A percentile compares a stretch with the other conserved stretches of the same genome.
These are phyloP conservation scores for Starmerella tilneyi DNA, from an alignment of 805 yeast genomes.

Conservation along the genomic window DNA sequence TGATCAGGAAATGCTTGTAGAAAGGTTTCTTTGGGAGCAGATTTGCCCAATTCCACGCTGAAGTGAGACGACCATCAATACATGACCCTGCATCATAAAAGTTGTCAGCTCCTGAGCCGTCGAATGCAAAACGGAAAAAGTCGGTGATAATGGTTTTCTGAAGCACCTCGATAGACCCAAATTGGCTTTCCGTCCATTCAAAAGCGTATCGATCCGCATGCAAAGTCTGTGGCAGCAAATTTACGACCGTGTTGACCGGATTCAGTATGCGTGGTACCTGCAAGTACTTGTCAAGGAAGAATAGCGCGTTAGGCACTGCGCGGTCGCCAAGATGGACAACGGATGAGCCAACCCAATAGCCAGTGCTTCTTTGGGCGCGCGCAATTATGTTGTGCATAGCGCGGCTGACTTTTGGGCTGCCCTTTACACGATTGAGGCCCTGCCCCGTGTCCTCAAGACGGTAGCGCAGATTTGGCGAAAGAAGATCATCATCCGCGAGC, in stretches of 20 bases:
- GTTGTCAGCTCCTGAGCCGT: slow-evolving; percentile 77
- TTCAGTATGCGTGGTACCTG: slow-evolving; percentile 70
- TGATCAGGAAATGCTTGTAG: slow-evolving; percentile 48
- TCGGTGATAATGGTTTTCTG: slow-evolving; percentile 39
- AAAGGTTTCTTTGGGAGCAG: slow-evolving; percentile 57
- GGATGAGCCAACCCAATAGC: slow-evolving; percentile 69
- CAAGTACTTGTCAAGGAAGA: slow-evolving; percentile 66
- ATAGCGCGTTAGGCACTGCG: slow-evolving; percentile 73
- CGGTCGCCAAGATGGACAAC: slow-evolving; percentile 76
- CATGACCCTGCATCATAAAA: slow-evolving; percentile 77
- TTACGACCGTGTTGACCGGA: slow-evolving; percentile 54
- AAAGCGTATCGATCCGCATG: slow-evolving; percentile 34
- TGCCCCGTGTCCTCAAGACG: slow-evolving; percentile 65
- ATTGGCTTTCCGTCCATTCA: slow-evolving; percentile 47
- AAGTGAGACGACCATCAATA: slow-evolving; percentile 70
- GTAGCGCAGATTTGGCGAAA: slow-evolving; percentile 41
- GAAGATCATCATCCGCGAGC: slow-evolving; percentile 61
- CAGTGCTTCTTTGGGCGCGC: slow-evolving; percentile 53
- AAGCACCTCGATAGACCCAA: slow-evolving; percentile 45
- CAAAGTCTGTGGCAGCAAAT: slow-evolving; percentile 44
- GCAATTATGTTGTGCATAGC: slow-evolving; percentile 59
- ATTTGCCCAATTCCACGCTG: slow-evolving; percentile 78
- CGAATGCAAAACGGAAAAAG: slow-evolving; percentile 52
- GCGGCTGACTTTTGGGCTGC: slow-evolving; percentile 58
- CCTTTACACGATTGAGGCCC: slow-evolving; percentile 65